Percentiles rank a stretch among this genome's conserved stretches.
These are phyloP conservation scores for Penicillium nordicum DNA, from an alignment of 2,329 filamentous ascomycete genomes.

Conservation along the genomic window DNA sequence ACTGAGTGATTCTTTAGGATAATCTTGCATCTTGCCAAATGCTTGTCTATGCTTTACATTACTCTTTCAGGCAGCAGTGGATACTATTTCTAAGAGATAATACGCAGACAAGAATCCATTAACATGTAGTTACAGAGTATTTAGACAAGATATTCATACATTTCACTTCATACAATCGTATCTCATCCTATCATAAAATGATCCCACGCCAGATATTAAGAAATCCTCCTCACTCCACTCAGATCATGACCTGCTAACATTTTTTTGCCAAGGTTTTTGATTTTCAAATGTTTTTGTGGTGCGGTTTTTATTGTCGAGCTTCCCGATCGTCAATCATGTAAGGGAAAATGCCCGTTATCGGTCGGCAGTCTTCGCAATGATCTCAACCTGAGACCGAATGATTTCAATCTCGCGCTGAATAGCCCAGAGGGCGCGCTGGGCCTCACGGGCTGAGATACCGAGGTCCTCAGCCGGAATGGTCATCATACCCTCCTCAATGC, in stretches of 20 bases:
- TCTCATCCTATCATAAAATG: background rate
- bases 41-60: background rate
- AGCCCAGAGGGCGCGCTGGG: conserved; percentile 2
- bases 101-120: background rate
- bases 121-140: background rate
- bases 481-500: background rate
- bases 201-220: background rate
- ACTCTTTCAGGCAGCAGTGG: background rate
- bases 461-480: background rate
- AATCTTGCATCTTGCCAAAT: background rate
- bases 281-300: conserved; percentile 1
- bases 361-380: background rate
- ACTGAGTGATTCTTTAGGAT: background rate
- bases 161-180: conserved; percentile 1
- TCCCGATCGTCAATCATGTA: background rate
- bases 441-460: conserved; percentile 4
- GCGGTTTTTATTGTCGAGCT: background rate
- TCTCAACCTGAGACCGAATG: background rate
- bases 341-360: background rate
- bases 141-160: background rate
- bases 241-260: background rate
- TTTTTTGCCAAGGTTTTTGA: background rate
- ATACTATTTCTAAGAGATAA: background rate
- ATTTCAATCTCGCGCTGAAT: conserved; percentile 8
- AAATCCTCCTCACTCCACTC: background rate